phyloP scores from a whole-genome alignment of 1,284 basidiomycete genomes.

The Afroboletus lepidellus region DNA sequence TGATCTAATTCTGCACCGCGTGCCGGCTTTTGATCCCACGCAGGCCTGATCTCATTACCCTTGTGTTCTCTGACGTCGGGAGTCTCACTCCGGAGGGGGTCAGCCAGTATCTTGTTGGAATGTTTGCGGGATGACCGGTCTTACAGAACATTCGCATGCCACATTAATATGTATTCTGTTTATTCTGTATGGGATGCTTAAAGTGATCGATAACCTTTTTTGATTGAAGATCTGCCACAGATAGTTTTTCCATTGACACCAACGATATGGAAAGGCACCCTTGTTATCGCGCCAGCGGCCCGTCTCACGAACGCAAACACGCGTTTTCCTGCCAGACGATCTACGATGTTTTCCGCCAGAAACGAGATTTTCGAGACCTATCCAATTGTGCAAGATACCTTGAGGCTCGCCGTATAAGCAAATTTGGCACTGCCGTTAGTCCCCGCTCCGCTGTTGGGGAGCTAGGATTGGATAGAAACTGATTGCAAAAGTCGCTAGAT shows the following conservation, averaged over 20 bases:
- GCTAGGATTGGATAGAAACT: conserved; percentile 2
- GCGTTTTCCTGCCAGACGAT: conserved; percentile 19
- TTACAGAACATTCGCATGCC: neutral
- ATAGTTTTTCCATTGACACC: conserved; percentile 10
- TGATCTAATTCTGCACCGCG: conserved; percentile 12
- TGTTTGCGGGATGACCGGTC: conserved; percentile 69
- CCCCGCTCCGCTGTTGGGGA: conserved; percentile 11
- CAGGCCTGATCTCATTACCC: conserved; percentile 84
- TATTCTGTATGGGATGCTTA: conserved; percentile 32
- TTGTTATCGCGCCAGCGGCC: conserved; percentile 6
- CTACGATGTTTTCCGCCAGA: conserved; percentile 16
- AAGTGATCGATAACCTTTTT: conserved; percentile 41
- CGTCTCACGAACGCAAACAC: conserved; percentile 17
- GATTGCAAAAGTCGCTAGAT: conserved; percentile 9
- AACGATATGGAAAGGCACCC: conserved; percentile 3
- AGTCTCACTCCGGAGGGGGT: conserved; percentile 90
- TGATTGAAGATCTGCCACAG: conserved; percentile 21
- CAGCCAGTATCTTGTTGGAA: conserved; percentile 86
- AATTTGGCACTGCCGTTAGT: neutral
- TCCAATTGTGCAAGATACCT: conserved; percentile 5
- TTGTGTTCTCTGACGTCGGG: conserved; percentile 91
- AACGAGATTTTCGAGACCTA: conserved; percentile 21
- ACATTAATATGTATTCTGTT: conserved; percentile 10
- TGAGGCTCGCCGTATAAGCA: neutral
- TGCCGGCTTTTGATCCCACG: conserved; percentile 27